Percentiles rank a stretch among this genome's conserved stretches.
phyloP scores from a whole-genome alignment of 495 filamentous ascomycete species.

The Aspergillus conjunctus region DNA sequence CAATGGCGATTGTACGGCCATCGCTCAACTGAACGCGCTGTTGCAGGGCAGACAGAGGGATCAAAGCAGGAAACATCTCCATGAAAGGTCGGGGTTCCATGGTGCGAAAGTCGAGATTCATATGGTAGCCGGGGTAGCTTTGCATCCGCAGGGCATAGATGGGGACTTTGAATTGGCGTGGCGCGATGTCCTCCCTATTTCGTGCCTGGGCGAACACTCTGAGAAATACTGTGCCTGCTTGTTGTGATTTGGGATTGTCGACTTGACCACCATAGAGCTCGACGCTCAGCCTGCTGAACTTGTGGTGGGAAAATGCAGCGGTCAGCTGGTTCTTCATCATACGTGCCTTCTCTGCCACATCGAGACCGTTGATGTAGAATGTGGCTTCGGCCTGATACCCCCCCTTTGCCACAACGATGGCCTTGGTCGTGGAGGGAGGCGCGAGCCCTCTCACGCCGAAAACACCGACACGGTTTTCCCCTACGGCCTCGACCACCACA shows the following conservation, averaged over 20 bases:
- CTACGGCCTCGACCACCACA: constrained; percentile 31
- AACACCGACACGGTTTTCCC: background rate
- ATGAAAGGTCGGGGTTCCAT: background rate
- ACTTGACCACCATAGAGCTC: background rate
- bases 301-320: background rate
- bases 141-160: background rate
- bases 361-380: background rate
- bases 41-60: background rate
- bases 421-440: background rate
- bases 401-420: background rate
- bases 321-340: background rate
- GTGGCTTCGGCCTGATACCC: background rate
- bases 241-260: background rate
- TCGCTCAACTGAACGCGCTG: background rate
- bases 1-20: background rate
- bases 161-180: background rate
- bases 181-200: background rate
- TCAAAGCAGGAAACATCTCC: background rate
- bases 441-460: background rate
- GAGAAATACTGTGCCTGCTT: background rate
- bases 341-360: background rate
- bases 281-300: background rate
- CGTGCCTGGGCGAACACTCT: background rate
- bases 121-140: background rate
- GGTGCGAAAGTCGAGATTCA: background rate